A percentile compares a stretch with the other conserved stretches of the same genome.
phyloP scores from a whole-genome alignment of 768 basidiomycete genomes.

The Suillus paluster region DNA sequence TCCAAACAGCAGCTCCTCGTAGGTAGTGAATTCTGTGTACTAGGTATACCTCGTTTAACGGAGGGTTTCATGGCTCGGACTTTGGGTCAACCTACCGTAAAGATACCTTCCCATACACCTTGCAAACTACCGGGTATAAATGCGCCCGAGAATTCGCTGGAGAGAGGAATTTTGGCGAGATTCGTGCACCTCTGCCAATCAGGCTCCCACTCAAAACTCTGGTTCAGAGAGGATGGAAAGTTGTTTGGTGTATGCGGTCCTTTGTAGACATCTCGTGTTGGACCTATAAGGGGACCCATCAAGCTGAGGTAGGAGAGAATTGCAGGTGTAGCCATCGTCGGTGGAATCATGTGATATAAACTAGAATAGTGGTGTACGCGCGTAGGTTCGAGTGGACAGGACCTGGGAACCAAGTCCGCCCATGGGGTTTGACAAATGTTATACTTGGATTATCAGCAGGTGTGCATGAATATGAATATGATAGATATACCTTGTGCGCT shows the following conservation, averaged over 20 bases:
- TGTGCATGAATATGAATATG: constrained; percentile 19
- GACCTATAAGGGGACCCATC: constrained; percentile 30
- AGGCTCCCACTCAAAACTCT: constrained; percentile 65
- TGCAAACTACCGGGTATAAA: constrained; percentile 73
- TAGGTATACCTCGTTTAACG: constrained; percentile 29
- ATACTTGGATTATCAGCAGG: constrained; percentile 50
- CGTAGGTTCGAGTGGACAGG: constrained; percentile 19
- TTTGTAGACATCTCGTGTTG: constrained; percentile 1
- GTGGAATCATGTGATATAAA: constrained; percentile 51
- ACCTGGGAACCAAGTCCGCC: constrained; percentile 55
- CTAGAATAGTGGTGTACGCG: constrained; percentile 48
- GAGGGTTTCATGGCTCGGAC: background rate
- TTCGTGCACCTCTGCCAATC: constrained; percentile 68
- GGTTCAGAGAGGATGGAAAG: constrained; percentile 16
- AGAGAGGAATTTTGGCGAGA: constrained; percentile 36
- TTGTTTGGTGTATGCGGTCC: constrained; percentile 21
- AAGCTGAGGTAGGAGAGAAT: constrained; percentile 72
- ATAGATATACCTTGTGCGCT: constrained; percentile 58
- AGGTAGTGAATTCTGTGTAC: constrained; percentile 87
- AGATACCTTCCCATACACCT: constrained; percentile 81
- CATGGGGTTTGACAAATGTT: constrained; percentile 60
- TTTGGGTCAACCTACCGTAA: constrained; percentile 56
- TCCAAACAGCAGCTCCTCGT: constrained; percentile 76
- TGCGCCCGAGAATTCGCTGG: constrained; percentile 43
- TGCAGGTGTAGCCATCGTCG: constrained; percentile 70